Conservation (phyloP, 345 rosid genomes). For the Erodium maritimum region DNA sequence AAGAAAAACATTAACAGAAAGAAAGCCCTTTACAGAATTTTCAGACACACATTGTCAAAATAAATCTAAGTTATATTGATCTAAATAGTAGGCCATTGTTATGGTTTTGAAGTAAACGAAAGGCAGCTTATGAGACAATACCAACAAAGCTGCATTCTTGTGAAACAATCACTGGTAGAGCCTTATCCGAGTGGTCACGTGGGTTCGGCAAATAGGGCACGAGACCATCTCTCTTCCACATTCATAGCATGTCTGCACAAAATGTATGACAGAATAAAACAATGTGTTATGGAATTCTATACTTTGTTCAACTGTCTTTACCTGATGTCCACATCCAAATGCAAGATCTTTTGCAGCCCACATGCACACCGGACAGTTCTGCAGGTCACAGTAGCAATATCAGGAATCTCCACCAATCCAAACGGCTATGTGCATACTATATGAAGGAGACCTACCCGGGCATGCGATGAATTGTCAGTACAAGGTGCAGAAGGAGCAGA, state of each 20-base stretch:
- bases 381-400: neutral
- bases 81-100: too few species aligned
- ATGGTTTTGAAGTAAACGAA: too few species aligned
- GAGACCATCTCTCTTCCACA: conserved; percentile 21
- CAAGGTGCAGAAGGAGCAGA: neutral
- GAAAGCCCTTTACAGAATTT: too few species aligned
- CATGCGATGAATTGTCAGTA: conserved; percentile 5
- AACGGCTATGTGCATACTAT: neutral
- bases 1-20: too few species aligned
- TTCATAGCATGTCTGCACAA: conserved; percentile 27
- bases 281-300: neutral
- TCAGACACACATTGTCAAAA: too few species aligned
- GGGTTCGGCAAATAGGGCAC: conserved; percentile 25
- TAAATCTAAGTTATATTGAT: too few species aligned
- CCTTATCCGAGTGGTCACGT: conserved; percentile 18
- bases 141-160: too few species aligned
- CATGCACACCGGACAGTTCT: conserved; percentile 21
- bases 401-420: neutral
- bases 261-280: neutral
- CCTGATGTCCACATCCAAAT: conserved; percentile 35
- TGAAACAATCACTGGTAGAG: conserved; percentile 17
- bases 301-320: conserved; percentile 6
- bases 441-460: conserved; percentile 3
- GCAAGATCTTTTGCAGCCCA: conserved; percentile 28
- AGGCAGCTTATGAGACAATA: too few species aligned